phyloP scores from a whole-genome alignment of 2,329 filamentous ascomycete genomes.

The Aureobasidium vineae region DNA sequence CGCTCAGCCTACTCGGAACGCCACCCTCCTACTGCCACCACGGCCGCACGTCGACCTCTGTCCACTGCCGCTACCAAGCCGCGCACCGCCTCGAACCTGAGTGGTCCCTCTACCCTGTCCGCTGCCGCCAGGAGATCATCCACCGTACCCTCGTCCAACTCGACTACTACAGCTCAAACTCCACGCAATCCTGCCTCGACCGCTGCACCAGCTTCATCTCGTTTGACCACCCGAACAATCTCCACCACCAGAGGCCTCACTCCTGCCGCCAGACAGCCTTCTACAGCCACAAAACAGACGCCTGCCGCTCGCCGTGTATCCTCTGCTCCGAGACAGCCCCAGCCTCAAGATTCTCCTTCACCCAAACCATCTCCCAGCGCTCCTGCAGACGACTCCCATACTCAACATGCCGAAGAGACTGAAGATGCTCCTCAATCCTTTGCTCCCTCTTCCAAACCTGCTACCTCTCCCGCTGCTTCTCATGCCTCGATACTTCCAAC shows the following conservation, averaged over 20 bases:
- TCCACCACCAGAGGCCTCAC: conserved; percentile 11
- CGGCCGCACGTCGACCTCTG: conserved; percentile 35
- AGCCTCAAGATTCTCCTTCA: neutral
- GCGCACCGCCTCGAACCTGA: conserved; percentile 44
- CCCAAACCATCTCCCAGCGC: neutral
- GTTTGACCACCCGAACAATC: conserved; percentile 44
- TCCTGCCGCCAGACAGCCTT: conserved; percentile 6
- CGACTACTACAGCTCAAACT: conserved; percentile 49
- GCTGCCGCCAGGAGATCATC: conserved; percentile 36
- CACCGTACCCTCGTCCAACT: conserved; percentile 33
- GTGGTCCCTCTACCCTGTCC: conserved; percentile 52
- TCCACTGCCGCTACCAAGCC: conserved; percentile 48
- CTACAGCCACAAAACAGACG: neutral
- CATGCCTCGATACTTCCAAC: conserved; percentile 32
- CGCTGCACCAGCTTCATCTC: conserved; percentile 17
- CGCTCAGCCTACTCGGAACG: conserved; percentile 31
- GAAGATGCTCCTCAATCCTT: conserved; percentile 26
- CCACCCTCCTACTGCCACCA: conserved; percentile 44
- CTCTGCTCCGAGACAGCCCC: neutral
- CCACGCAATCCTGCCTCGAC: conserved; percentile 46
- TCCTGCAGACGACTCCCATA: neutral
- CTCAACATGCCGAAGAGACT: neutral
- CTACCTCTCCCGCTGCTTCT: conserved; percentile 35
- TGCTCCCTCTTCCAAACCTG: conserved; percentile 33
- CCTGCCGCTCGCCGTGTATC: conserved; percentile 10